phyloP scores from a whole-genome alignment of 768 basidiomycete genomes.

The Xerocomellus dryophilus region DNA sequence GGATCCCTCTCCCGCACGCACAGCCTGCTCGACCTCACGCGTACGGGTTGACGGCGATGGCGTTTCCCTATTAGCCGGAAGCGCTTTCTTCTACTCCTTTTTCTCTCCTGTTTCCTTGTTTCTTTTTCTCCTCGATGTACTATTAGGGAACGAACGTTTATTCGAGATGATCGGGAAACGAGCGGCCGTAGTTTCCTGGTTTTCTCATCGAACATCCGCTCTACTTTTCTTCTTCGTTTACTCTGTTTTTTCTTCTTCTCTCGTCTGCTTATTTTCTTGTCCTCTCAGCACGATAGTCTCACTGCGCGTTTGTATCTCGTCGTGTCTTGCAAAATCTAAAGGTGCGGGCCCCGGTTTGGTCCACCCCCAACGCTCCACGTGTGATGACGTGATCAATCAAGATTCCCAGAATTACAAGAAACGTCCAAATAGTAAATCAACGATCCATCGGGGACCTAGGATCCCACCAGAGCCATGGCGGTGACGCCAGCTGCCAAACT shows the following conservation, averaged over 20 bases:
- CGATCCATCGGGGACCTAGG: background rate
- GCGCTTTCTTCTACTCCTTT: background rate
- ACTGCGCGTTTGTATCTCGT: background rate
- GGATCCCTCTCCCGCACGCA: constrained; percentile 1
- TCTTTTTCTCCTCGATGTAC: background rate
- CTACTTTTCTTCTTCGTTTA: background rate
- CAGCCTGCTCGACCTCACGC: constrained; percentile 1
- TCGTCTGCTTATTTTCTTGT: background rate
- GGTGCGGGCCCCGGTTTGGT: background rate
- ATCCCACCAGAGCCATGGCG: constrained; percentile 61
- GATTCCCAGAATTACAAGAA: background rate
- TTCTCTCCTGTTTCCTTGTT: background rate
- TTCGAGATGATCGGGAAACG: constrained; percentile 1
- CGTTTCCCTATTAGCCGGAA: background rate
- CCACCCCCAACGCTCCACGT: background rate
- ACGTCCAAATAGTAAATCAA: background rate
- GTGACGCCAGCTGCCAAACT: constrained; percentile 61
- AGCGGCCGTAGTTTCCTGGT: constrained; percentile 4
- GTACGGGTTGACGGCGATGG: background rate
- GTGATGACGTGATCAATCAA: background rate
- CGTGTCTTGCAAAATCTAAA: constrained; percentile 4
- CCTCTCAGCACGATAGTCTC: background rate
- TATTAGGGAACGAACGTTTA: background rate
- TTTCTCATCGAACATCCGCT: background rate
- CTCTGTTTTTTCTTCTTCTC: background rate